A percentile compares a stretch with the other conserved stretches of the same genome.
phyloP scores from a whole-genome alignment of 495 filamentous ascomycete species.

The Aspergillus panamensis region DNA sequence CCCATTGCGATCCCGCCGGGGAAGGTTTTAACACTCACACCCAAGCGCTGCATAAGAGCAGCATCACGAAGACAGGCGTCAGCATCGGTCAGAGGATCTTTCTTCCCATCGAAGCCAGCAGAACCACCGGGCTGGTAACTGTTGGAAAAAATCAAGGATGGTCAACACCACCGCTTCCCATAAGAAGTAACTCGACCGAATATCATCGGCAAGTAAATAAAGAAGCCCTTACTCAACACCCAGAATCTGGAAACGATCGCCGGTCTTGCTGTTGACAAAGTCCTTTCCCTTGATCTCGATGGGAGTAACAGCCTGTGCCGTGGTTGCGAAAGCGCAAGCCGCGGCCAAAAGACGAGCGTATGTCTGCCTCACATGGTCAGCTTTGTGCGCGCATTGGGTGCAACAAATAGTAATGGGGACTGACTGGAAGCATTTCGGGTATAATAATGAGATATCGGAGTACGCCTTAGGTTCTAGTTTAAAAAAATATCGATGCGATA shows the following conservation, averaged over 20 bases:
- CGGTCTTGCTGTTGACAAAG: conserved; percentile 77
- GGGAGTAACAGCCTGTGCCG: conserved; percentile 64
- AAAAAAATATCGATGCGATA: conserved; percentile 3
- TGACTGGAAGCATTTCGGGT: conserved; percentile 15
- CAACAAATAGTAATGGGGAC: conserved; percentile 2
- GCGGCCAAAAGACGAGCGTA: conserved; percentile 39
- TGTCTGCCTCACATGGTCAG: conserved; percentile 20
- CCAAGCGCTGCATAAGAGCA: conserved; percentile 82
- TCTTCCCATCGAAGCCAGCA: conserved; percentile 64
- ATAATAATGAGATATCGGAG: not conserved
- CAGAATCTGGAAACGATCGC: conserved; percentile 81
- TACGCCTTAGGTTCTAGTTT: not conserved
- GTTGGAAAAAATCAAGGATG: conserved; percentile 15
- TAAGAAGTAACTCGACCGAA: conserved; percentile 19
- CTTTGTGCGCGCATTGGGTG: not conserved
- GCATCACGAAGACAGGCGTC: conserved; percentile 84
- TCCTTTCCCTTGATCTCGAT: conserved; percentile 71
- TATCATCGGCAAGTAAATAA: conserved; percentile 9
- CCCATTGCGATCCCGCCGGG: too few relatives aligned
- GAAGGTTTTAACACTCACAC: conserved; percentile 35
- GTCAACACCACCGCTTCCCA: conserved; percentile 21
- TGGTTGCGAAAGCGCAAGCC: conserved; percentile 42
- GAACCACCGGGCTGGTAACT: conserved; percentile 90
- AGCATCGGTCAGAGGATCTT: conserved; percentile 73
- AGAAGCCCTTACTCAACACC: conserved; percentile 64